Conservation (phyloP, 306 rosid species). For the Aeschynomene evenia region DNA sequence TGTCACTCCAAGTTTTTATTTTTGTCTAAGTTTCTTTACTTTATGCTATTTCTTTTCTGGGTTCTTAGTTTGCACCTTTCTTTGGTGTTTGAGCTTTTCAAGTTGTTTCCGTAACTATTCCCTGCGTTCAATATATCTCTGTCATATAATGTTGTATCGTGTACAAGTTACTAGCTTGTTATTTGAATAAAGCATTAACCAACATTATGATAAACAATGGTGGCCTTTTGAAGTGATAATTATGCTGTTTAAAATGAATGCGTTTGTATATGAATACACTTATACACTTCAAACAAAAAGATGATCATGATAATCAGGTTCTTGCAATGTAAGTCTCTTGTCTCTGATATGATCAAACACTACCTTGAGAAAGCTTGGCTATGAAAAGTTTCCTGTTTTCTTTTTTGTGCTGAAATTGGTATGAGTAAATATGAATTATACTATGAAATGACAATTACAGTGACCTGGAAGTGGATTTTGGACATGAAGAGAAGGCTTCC, state of each 20-base stretch:
- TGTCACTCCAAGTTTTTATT: not conserved
- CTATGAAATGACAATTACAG: conserved; percentile 42
- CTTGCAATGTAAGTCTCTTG: no score
- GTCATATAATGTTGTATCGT: no score
- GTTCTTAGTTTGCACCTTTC: not conserved
- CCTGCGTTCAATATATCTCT: no score
- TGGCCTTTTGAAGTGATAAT: not conserved
- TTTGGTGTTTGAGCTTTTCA: not conserved
- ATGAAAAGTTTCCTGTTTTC: not conserved
- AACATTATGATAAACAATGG: not conserved
- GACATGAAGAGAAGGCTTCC: conserved; percentile 66
- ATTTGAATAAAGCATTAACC: no score
- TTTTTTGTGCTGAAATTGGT: not conserved
- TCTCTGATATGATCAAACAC: not conserved
- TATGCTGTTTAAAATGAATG: no score
- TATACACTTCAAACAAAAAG: no score
- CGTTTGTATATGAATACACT: no score
- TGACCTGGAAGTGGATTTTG: conserved; percentile 77
- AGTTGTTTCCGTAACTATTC: no score
- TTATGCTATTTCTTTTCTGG: not conserved
- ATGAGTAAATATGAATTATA: not conserved
- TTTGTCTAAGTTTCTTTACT: not conserved
- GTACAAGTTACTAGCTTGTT: not conserved
- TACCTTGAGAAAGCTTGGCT: not conserved
- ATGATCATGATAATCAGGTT: no score